Percentiles rank a stretch among this genome's conserved stretches.
Conservation (phyloP, 352 stramenopile species). For the Pythium graminicola region DNA sequence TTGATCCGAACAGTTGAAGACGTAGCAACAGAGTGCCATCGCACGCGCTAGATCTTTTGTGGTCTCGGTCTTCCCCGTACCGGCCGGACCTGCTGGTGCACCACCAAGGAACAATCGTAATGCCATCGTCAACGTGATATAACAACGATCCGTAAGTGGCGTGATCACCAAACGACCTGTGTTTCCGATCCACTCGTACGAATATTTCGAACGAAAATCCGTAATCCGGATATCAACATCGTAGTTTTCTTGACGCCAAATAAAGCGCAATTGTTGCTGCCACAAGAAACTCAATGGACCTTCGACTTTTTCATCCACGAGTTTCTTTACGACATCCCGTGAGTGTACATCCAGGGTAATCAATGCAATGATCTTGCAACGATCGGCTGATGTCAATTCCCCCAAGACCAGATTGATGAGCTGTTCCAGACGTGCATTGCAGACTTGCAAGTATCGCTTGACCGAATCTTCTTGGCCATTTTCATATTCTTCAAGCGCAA, state of each 20-base stretch:
- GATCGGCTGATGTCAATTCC: slow-evolving; percentile 82
- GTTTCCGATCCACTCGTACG: slow-evolving; percentile 94
- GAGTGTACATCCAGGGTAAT: slow-evolving; percentile 96
- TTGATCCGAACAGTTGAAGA: slow-evolving; percentile 95
- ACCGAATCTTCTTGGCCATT: slow-evolving; percentile 71
- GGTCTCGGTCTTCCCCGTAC: slow-evolving; percentile 95
- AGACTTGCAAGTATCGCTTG: slow-evolving; percentile 73
- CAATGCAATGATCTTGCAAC: slow-evolving; percentile 93
- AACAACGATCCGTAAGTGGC: slow-evolving; percentile 91
- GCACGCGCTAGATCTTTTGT: slow-evolving; percentile 94
- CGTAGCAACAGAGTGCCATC: slow-evolving; percentile 91
- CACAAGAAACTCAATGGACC: slow-evolving; percentile 82
- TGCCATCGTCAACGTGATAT: slow-evolving; percentile 93
- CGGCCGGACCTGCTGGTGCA: slow-evolving; percentile 88
- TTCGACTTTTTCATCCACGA: slow-evolving; percentile 87
- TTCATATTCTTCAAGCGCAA: slow-evolving; percentile 69
- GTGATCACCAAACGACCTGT: slow-evolving; percentile 86
- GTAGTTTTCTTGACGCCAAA: slow-evolving; percentile 85
- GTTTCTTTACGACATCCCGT: slow-evolving; percentile 88
- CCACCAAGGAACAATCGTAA: slow-evolving; percentile 92
- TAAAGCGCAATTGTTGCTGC: slow-evolving; percentile 75
- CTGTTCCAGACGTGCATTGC: slow-evolving; percentile 83
- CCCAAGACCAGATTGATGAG: slow-evolving; percentile 90
- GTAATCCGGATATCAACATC: slow-evolving; percentile 95
- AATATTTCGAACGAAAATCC: slow-evolving; percentile 81